Conservation (phyloP, 176 grass and related monocot species). For the Cocos nucifera region DNA sequence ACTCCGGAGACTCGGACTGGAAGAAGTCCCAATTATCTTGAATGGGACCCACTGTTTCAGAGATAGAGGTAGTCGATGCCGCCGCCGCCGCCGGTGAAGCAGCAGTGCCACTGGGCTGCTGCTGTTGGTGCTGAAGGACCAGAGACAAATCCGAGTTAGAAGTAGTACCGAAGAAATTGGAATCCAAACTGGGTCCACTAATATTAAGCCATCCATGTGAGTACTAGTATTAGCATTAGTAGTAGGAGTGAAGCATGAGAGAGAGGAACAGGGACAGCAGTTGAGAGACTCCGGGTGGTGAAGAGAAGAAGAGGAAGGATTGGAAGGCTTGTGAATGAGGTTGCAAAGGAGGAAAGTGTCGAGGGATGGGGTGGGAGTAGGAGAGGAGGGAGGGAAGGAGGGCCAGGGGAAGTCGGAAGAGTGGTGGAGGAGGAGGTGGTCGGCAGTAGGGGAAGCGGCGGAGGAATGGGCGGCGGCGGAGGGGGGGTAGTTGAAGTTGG, state of each 20-base stretch:
- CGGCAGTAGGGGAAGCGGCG: background rate
- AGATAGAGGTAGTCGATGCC: no score
- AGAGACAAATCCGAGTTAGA: background rate
- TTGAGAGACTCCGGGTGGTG: background rate
- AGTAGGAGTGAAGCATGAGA: background rate
- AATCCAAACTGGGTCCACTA: background rate
- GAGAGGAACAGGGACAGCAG: slow-evolving; percentile 1
- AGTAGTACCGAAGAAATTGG: background rate
- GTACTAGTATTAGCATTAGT: background rate
- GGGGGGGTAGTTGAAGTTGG: slow-evolving; percentile 60
- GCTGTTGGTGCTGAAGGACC: background rate
- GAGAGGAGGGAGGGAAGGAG: background rate
- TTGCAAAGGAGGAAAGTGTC: slow-evolving; percentile 37
- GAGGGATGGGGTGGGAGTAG: slow-evolving; percentile 4
- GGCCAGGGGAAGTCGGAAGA: slow-evolving; percentile 32
- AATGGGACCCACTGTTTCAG: background rate
- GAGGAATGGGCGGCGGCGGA: background rate
- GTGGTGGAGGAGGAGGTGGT: background rate
- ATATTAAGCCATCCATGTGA: background rate
- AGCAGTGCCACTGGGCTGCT: background rate
- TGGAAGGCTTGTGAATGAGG: slow-evolving; percentile 26
- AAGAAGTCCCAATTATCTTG: slow-evolving; percentile 43
- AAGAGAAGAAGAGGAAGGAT: slow-evolving; percentile 1
- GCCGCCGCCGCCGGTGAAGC: background rate
- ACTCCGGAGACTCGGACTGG: slow-evolving; percentile 36